phyloP scores from a whole-genome alignment of 306 rosid genomes.

The Gastrolobium bilobum region DNA sequence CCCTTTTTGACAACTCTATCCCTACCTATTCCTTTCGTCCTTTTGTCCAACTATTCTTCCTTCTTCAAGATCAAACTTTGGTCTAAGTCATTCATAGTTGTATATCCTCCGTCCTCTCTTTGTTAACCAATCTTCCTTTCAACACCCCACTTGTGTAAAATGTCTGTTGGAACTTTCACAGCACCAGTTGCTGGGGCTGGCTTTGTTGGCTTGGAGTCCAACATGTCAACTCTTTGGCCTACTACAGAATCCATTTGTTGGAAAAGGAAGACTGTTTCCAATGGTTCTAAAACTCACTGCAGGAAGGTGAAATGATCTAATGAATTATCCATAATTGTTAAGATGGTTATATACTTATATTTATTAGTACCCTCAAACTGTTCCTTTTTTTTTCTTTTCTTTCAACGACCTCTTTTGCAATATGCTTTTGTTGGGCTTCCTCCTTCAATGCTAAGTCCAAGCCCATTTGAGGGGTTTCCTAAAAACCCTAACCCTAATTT shows the following conservation, averaged over 20 bases:
- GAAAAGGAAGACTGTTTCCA: slow-evolving; percentile 64
- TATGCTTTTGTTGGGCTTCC: no score
- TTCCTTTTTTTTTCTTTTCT: not conserved
- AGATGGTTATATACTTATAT: not conserved
- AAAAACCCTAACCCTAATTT: no score
- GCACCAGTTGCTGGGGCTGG: slow-evolving; percentile 45
- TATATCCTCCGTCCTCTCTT: slow-evolving; percentile 7
- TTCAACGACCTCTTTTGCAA: slow-evolving; percentile 23
- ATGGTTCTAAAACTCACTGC: slow-evolving; percentile 68
- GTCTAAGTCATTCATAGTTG: slow-evolving; percentile 19
- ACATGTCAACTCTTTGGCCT: slow-evolving; percentile 50
- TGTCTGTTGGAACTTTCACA: slow-evolving; percentile 62
- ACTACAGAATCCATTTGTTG: slow-evolving; percentile 50
- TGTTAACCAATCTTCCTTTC: not conserved
- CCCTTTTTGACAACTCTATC: no score
- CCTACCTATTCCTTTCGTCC: slow-evolving; percentile 37
- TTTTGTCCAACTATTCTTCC: slow-evolving; percentile 40
- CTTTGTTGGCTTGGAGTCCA: slow-evolving; percentile 63
- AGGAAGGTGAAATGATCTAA: slow-evolving; percentile 67
- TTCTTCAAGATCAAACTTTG: slow-evolving; percentile 37
- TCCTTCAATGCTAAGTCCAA: no score
- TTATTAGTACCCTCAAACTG: not conserved
- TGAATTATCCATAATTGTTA: not conserved
- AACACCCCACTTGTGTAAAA: slow-evolving; percentile 40
- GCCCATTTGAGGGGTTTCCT: no score